phyloP scores from a whole-genome alignment of 148 eudicot genomes.

The Arctostaphylos glauca region DNA sequence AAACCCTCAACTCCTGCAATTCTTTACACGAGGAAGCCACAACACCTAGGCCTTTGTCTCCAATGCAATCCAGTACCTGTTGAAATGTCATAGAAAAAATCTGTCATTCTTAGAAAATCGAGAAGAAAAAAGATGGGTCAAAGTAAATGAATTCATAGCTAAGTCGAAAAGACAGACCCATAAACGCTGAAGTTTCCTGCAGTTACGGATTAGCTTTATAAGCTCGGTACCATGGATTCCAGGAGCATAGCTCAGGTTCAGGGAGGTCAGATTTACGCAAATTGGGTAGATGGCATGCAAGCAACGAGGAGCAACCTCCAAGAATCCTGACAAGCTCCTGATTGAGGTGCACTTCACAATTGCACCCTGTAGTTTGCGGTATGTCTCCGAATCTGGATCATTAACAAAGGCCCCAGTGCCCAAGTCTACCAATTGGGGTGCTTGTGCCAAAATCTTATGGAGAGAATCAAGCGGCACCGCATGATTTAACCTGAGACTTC shows the following conservation, averaged over 20 bases:
- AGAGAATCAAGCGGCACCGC: slow-evolving; percentile 62
- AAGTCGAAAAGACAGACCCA: slow-evolving; percentile 45
- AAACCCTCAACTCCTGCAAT: slow-evolving; percentile 77
- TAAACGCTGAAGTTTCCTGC: slow-evolving; percentile 64
- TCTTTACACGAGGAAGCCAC: slow-evolving; percentile 77
- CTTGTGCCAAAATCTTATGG: slow-evolving; percentile 51
- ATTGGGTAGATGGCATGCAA: slow-evolving; percentile 67
- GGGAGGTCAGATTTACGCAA: slow-evolving; percentile 52
- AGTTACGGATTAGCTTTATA: slow-evolving; percentile 59
- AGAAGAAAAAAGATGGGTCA: background rate
- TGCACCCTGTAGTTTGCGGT: slow-evolving; percentile 33
- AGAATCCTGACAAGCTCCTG: slow-evolving; percentile 72
- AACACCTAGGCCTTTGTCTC: slow-evolving; percentile 62
- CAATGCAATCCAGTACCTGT: slow-evolving; percentile 72
- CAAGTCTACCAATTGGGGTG: slow-evolving; percentile 67
- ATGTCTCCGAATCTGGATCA: slow-evolving; percentile 59
- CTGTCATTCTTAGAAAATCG: background rate
- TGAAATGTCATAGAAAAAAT: background rate
- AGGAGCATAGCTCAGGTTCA: slow-evolving; percentile 82
- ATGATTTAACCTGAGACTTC: slow-evolving; percentile 58
- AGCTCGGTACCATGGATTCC: slow-evolving; percentile 60
- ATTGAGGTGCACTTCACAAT: slow-evolving; percentile 56
- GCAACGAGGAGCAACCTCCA: slow-evolving; percentile 55
- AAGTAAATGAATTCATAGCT: background rate
- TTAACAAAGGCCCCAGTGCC: slow-evolving; percentile 66